phyloP scores from a whole-genome alignment of 106 monocot species.

The Acorus calamus region DNA sequence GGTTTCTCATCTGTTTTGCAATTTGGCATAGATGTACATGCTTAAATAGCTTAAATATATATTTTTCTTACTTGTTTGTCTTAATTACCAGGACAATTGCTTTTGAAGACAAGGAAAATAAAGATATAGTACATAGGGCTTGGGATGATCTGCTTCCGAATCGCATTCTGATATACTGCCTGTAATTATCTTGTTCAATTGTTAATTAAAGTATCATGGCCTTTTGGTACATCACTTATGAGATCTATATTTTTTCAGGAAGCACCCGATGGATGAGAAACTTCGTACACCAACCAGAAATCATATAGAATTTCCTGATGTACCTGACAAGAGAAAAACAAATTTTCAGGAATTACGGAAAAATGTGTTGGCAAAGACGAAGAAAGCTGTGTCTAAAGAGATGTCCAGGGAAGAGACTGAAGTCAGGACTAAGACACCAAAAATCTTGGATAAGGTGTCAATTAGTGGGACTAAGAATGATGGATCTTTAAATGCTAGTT shows the following conservation, averaged over 20 bases:
- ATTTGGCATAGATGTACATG: too few species aligned
- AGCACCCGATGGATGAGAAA: slow-evolving; percentile 44
- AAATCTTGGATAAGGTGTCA: too few species aligned
- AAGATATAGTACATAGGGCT: slow-evolving; percentile 44
- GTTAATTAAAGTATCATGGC: background rate
- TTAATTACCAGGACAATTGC: slow-evolving; percentile 35
- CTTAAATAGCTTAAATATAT: background rate
- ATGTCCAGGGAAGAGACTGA: background rate
- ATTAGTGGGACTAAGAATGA: too few species aligned
- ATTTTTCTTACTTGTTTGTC: background rate
- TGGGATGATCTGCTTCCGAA: slow-evolving; percentile 73
- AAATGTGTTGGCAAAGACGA: slow-evolving; percentile 15
- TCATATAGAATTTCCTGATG: slow-evolving; percentile 51
- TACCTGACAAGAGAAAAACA: slow-evolving; percentile 16
- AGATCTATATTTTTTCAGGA: slow-evolving; percentile 18
- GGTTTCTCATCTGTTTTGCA: background rate
- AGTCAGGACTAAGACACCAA: too few species aligned
- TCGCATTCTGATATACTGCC: slow-evolving; percentile 80
- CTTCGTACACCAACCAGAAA: slow-evolving; percentile 58
- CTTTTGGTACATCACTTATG: background rate
- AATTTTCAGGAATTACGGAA: slow-evolving; percentile 2
- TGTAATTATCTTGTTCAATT: slow-evolving; percentile 24
- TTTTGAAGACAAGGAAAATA: slow-evolving; percentile 36
- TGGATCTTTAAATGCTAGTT: background rate
- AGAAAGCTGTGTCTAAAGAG: slow-evolving; percentile 7